Conservation (phyloP, 2,329 filamentous ascomycete species). For the Beauveria rudraprayagi region DNA sequence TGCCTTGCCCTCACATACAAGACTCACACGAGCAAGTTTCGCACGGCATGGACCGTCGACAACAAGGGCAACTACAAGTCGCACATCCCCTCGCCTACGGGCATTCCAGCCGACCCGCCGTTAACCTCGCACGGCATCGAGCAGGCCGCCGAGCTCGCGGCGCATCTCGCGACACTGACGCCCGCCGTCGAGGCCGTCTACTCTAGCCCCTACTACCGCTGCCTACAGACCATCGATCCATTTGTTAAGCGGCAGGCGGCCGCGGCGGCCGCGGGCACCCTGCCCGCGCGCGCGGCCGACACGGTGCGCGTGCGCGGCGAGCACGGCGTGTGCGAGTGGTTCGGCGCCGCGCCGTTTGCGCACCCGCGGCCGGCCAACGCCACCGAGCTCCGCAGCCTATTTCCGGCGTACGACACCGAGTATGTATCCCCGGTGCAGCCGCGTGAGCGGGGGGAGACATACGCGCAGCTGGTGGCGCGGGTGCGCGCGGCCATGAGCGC, state of each 20-base stretch:
- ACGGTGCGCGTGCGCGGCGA: constrained; percentile 44
- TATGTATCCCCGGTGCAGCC: constrained; percentile 61
- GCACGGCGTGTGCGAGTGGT: constrained; percentile 73
- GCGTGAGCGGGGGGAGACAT: constrained; percentile 65
- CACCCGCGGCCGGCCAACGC: constrained; percentile 71
- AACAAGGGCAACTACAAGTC: constrained; percentile 72
- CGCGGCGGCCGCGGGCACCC: neutral
- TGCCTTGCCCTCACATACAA: neutral
- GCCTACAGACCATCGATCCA: constrained; percentile 73
- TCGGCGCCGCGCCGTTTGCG: constrained; percentile 74
- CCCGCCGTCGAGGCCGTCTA: constrained; percentile 72
- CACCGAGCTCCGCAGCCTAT: constrained; percentile 54
- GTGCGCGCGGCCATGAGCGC: constrained; percentile 60
- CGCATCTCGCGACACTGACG: constrained; percentile 51
- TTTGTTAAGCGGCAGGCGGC: constrained; percentile 42
- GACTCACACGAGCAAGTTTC: constrained; percentile 53
- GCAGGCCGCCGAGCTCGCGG: constrained; percentile 71
- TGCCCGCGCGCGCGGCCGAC: constrained; percentile 12
- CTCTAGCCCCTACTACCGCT: constrained; percentile 79
- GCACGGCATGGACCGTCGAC: constrained; percentile 83
- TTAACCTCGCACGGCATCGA: constrained; percentile 79
- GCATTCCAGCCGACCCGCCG: constrained; percentile 78
- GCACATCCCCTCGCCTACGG: constrained; percentile 71
- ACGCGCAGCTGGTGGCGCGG: constrained; percentile 72
- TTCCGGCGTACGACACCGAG: constrained; percentile 50